phyloP scores from a whole-genome alignment of 441 rosid species.

The Melastoma candidum region DNA sequence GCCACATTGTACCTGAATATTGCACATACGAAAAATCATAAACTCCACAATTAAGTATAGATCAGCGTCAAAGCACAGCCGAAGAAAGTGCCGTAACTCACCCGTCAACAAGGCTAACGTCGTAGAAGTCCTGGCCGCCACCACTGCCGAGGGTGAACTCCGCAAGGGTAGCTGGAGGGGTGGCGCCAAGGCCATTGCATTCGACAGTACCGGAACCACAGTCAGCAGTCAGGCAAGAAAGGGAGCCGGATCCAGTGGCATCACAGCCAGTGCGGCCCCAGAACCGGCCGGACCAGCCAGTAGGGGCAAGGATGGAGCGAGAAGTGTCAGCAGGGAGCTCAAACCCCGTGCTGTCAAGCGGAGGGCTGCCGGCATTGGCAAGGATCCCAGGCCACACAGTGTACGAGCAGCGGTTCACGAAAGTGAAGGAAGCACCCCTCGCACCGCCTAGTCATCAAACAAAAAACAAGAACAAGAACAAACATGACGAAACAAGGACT shows the following conservation, averaged over 20 bases:
- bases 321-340: slow-evolving; percentile 47
- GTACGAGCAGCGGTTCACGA: slow-evolving; percentile 41
- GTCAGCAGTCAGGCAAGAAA: slow-evolving; percentile 44
- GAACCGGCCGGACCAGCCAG: slow-evolving; percentile 72
- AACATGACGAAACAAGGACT: too few species aligned
- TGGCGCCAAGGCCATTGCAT: slow-evolving; percentile 57
- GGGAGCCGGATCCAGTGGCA: slow-evolving; percentile 40
- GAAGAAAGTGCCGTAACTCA: not conserved
- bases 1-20: slow-evolving; percentile 36
- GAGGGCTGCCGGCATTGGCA: slow-evolving; percentile 50
- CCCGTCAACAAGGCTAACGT: slow-evolving; percentile 64
- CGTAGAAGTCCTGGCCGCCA: slow-evolving; percentile 57
- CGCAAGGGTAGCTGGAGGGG: slow-evolving; percentile 56
- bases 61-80: too few species aligned
- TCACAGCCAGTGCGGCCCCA: slow-evolving; percentile 56
- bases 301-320: slow-evolving; percentile 48
- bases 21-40: not conserved
- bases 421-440: slow-evolving; percentile 37
- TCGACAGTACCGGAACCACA: slow-evolving; percentile 52
- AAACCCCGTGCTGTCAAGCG: slow-evolving; percentile 54
- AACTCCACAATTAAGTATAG: not conserved
- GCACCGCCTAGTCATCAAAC: slow-evolving; percentile 15
- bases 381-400: slow-evolving; percentile 58
- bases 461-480: not conserved
- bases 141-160: slow-evolving; percentile 52